Percentiles rank a stretch among this genome's conserved stretches.
Evolutionary conservation across 1,139 yeast species (phyloP).

Genomic region (Debaryomyces fabryi): DNA sequence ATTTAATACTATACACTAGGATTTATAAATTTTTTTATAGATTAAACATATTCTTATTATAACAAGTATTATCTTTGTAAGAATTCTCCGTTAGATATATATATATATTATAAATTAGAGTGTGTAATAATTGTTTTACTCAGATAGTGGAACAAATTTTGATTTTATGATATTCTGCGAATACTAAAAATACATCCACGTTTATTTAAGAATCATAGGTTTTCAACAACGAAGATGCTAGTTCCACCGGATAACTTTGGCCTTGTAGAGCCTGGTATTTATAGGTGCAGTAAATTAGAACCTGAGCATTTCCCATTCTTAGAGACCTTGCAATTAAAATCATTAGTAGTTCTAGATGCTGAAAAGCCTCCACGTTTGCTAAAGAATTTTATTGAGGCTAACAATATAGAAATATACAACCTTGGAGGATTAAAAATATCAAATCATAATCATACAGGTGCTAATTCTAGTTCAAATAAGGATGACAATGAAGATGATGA

Average conservation of each 20-base stretch:
- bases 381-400: constrained; percentile 46
- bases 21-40: not conserved
- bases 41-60: not conserved
- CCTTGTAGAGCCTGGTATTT: constrained; percentile 72
- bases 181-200: constrained; percentile 1
- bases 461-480: constrained; percentile 14
- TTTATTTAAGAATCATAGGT: not conserved
- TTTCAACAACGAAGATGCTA: constrained; percentile 45
- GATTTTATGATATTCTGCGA: not conserved
- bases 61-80: not conserved
- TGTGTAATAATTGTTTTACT: not conserved
- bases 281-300: constrained; percentile 57
- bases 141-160: too few species aligned
- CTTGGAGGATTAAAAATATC: constrained; percentile 49
- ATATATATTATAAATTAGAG: not conserved
- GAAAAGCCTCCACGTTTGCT: constrained; percentile 68
- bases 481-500: constrained; percentile 22
- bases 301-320: constrained; percentile 65
- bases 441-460: constrained; percentile 44
- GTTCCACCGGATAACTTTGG: constrained; percentile 84
- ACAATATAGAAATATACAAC: constrained; percentile 47
- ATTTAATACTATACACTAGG: not conserved
- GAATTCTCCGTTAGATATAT: not conserved
- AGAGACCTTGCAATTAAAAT: constrained; percentile 60
- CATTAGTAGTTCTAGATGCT: constrained; percentile 66